Base-by-base conservation (phyloP, 306 rosid genomes). In the Styphnolobium japonicum region DNA sequence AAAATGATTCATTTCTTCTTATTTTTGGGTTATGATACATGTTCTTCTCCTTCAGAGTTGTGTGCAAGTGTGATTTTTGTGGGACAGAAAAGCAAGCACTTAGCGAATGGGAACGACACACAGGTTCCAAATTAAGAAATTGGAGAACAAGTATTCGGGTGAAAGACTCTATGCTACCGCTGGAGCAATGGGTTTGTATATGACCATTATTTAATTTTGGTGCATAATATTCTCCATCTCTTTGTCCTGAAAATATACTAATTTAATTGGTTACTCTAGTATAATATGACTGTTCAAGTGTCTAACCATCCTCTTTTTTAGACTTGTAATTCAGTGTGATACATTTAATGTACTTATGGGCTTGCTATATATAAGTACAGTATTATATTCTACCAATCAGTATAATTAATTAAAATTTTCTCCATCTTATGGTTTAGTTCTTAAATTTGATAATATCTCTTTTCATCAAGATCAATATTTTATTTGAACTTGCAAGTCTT, bases 121-220 rank as follows among this genome's bases (percentile, higher is more conserved):
- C 97, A 0, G 99, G 99, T 77, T 93, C 98, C 75, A 96, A 96
- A 75, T 84, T 89, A 23, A 90, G 94, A 89, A 87, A 96, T 85
- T 96, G 99, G 99, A 96, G 79, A 82, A 89, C 89, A 42, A 96
- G 99, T 79, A 92, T 96, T 63, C 85, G 85, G 75, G 98, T 96
- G 80, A 96, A 96, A 85, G 94, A 82, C 86, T 90, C 99, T 74
- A 89, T 88, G 92, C 91, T 96, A 82, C 89, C 97, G 3, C 84
- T 96, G 76, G 99, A 96, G 88, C 99, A 96, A 90, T 96, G 99
- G 99, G 99, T 95, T 73, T 79, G 96, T 89, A 81, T 75, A 64
- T 71, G 39, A 64, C 43, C 81, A 40, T 77, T 72, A 22, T 71
- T 22, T 79, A 43, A 55, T 65, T 56, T 75, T 78, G 48, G 56